A percentile compares a stretch with the other conserved stretches of the same genome.
Evolutionary conservation across 2,329 filamentous ascomycete species (phyloP).

Genomic region (Fusarium sp.): DNA sequence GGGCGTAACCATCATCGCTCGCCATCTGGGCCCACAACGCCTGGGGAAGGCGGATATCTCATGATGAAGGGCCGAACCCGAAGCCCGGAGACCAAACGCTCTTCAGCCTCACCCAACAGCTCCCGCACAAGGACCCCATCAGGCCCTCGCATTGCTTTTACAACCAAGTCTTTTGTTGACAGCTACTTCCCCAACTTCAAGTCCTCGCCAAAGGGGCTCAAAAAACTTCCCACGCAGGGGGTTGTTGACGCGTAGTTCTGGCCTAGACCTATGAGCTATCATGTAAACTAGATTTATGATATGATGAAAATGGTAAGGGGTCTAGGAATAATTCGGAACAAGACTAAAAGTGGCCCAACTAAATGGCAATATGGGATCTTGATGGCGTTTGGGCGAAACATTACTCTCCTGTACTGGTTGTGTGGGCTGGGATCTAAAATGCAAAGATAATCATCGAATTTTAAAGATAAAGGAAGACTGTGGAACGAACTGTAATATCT

Average conservation of each 20-base stretch:
- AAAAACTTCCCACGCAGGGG: constrained; percentile 41
- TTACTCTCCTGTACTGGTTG: background rate
- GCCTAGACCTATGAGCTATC: background rate
- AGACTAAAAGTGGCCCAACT: constrained; percentile 14
- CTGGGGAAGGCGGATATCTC: constrained; percentile 55
- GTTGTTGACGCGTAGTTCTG: constrained; percentile 34
- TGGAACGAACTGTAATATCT: background rate
- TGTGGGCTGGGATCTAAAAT: background rate
- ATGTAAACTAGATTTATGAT: constrained; percentile 36
- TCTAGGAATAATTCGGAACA: background rate
- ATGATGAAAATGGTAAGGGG: constrained; percentile 24
- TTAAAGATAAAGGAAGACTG: background rate
- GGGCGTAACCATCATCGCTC: constrained; percentile 57
- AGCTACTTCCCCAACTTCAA: constrained; percentile 57
- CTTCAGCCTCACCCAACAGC: constrained; percentile 56
- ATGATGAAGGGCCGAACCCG: constrained; percentile 57
- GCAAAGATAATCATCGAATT: background rate
- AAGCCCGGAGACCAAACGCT: constrained; percentile 50
- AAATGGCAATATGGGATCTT: constrained; percentile 2
- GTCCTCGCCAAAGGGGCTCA: constrained; percentile 49
- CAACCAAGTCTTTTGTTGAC: constrained; percentile 47
- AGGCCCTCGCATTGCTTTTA: constrained; percentile 49
- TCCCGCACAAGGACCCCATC: constrained; percentile 62
- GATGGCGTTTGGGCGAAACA: constrained; percentile 23
- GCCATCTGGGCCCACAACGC: constrained; percentile 54